phyloP scores from a whole-genome alignment of 1,284 basidiomycete species.

The Schizophyllum amplum region DNA sequence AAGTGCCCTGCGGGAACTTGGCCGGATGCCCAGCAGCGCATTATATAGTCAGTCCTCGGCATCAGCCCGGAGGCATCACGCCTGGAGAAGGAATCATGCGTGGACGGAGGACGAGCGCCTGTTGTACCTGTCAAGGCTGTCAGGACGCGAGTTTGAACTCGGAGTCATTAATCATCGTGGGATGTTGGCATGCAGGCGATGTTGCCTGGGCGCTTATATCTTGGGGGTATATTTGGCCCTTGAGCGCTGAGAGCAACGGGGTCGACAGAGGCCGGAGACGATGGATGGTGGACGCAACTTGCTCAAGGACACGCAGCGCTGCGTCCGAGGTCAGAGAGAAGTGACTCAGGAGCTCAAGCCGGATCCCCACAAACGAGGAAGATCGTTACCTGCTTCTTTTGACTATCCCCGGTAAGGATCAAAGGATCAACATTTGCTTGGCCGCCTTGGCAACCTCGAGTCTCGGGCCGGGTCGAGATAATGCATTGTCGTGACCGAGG shows the following conservation, averaged over 20 bases:
- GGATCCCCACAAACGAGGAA: no score
- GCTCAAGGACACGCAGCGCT: no score
- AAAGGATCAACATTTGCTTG: background rate
- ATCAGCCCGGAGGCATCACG: no score
- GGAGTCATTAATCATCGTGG: background rate
- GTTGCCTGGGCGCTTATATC: background rate
- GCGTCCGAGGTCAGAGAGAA: background rate
- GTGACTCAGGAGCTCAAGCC: background rate
- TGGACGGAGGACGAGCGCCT: background rate
- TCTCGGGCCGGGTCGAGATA: no score
- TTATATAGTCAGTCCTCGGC: no score
- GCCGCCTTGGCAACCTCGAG: background rate
- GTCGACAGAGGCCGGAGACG: background rate
- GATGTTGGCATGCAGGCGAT: background rate
- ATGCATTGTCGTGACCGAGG: no score
- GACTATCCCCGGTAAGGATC: background rate
- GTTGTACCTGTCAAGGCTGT: background rate
- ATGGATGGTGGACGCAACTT: no score
- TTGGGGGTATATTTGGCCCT: no score
- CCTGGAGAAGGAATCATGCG: background rate
- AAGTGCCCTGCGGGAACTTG: background rate
- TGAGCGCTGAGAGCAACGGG: background rate
- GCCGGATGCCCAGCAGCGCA: background rate
- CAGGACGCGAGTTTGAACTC: background rate
- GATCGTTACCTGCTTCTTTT: background rate